Evolutionary conservation across 208 protist species (phyloP).

Genomic region (Porcisia hertigi): DNA sequence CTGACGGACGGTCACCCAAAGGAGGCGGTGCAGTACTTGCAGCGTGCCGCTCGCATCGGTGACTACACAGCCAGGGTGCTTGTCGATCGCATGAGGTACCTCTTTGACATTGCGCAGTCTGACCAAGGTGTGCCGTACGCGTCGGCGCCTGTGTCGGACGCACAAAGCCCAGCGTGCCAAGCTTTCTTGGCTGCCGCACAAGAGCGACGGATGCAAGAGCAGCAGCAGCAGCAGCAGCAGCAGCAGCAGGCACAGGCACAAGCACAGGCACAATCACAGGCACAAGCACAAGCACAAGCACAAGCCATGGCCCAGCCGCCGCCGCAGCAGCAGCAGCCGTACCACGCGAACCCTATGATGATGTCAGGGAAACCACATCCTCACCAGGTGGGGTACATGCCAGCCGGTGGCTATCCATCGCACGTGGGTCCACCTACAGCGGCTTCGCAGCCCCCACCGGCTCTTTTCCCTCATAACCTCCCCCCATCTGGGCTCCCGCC

Average conservation of each 20-base stretch:
- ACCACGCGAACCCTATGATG: conserved; percentile 2
- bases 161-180: conserved; percentile 47
- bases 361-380: conserved; percentile 7
- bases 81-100: conserved; percentile 67
- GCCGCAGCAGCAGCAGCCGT: conserved; percentile 4
- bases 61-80: conserved; percentile 51
- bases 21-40: conserved; percentile 52
- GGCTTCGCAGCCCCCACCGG: conserved; percentile 11
- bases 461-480: neutral
- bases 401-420: conserved; percentile 7
- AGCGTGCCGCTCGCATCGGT: conserved; percentile 63
- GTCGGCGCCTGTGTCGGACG: conserved; percentile 49
- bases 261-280: conserved; percentile 4
- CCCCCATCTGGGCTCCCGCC: neutral
- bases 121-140: conserved; percentile 36
- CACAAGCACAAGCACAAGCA: conserved; percentile 11
- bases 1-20: conserved; percentile 43
- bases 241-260: conserved; percentile 27
- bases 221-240: conserved; percentile 43
- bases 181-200: conserved; percentile 43
- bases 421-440: neutral
- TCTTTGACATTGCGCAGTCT: conserved; percentile 32
- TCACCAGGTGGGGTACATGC: neutral
- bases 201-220: conserved; percentile 25
- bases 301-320: neutral